A percentile compares a stretch with the other conserved stretches of the same genome.
Evolutionary conservation across 345 rosid species (phyloP).

Genomic region (Euphorbia peplus): DNA sequence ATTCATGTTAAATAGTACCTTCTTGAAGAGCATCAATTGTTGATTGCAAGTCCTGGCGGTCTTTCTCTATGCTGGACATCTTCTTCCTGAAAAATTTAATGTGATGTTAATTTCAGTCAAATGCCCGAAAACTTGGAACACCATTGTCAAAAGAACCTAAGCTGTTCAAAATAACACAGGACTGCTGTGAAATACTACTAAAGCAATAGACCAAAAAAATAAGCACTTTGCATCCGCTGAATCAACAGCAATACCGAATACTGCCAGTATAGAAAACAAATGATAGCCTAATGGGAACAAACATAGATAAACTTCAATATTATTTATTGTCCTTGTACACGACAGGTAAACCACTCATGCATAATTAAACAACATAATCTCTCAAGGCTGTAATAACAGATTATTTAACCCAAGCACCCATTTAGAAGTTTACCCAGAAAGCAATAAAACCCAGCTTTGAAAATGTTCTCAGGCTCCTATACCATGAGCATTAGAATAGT

Average conservation of each 20-base stretch:
- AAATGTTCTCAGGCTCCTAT: neutral
- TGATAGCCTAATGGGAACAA: neutral
- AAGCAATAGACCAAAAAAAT: neutral
- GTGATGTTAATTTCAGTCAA: neutral
- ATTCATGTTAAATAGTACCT: constrained; percentile 41
- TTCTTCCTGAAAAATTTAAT: constrained; percentile 60
- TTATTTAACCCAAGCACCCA: neutral
- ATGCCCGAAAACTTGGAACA: neutral
- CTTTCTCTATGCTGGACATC: constrained; percentile 77
- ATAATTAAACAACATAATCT: neutral
- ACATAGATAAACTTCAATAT: neutral
- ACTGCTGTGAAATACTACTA: neutral
- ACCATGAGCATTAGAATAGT: neutral
- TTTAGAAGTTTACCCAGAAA: neutral
- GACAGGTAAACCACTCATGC: neutral
- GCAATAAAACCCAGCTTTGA: neutral
- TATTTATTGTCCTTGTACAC: neutral
- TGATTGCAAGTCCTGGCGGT: constrained; percentile 78
- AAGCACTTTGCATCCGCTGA: neutral
- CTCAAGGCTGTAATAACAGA: neutral
- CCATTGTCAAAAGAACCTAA: neutral
- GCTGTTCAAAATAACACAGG: constrained; percentile 8
- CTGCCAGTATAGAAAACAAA: neutral
- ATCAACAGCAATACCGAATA: neutral
- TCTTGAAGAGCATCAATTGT: constrained; percentile 90